Percentiles rank a stretch among this genome's conserved stretches.
phyloP scores from a whole-genome alignment of 2,329 filamentous ascomycete species.

The Dothistroma septosporum region DNA sequence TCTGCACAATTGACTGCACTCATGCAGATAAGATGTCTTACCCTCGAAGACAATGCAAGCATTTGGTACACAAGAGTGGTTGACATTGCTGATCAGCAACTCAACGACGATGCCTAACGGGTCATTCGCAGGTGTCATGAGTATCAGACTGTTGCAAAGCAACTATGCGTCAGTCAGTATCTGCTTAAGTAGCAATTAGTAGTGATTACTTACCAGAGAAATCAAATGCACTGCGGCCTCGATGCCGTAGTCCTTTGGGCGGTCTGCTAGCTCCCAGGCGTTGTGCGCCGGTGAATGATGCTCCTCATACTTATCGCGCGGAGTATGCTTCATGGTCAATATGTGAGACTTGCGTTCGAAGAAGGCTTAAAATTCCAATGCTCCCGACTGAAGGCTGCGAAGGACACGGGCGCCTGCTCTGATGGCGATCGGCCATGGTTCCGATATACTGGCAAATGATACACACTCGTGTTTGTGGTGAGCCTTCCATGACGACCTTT shows the following conservation, averaged over 20 bases:
- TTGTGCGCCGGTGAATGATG: neutral
- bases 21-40: neutral
- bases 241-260: neutral
- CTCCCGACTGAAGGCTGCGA: neutral
- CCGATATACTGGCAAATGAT: neutral
- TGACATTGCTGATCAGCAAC: neutral
- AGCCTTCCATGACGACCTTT: neutral
- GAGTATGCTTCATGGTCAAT: neutral
- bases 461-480: neutral
- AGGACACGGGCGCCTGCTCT: neutral
- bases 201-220: neutral
- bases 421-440: neutral
- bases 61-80: neutral
- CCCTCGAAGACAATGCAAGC: neutral
- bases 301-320: neutral
- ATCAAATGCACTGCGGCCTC: neutral
- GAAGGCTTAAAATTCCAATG: neutral
- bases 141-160: neutral
- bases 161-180: neutral
- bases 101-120: neutral
- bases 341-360: neutral
- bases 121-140: neutral
- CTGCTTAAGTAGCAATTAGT: neutral
- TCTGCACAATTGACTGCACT: neutral
- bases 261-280: neutral